Conservation (phyloP, 257 asterid species). For the Nicotiana benthamiana region DNA sequence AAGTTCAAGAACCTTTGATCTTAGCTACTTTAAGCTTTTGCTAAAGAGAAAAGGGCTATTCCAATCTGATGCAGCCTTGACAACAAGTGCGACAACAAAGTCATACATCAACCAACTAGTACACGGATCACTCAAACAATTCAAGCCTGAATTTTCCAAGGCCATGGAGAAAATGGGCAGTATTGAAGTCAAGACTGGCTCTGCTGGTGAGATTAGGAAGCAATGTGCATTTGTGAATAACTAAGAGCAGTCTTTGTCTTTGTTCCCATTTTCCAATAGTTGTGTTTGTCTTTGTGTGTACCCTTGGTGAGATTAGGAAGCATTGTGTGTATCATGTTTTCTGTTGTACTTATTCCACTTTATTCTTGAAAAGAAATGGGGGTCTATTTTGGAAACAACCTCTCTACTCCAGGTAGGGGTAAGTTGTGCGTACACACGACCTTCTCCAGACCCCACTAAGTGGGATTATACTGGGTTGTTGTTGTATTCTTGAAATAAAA, state of each 20-base stretch:
- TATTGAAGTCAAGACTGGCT: background rate
- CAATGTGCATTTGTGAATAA: background rate
- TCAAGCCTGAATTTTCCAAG: background rate
- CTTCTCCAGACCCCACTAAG: too few relatives aligned
- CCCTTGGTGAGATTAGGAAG: background rate
- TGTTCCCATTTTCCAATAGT: background rate
- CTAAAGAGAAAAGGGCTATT: constrained; percentile 27
- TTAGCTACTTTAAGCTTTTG: constrained; percentile 22
- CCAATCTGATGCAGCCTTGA: constrained; percentile 39
- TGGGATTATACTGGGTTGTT: too few relatives aligned
- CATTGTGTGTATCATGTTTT: background rate
- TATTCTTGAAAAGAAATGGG: too few relatives aligned
- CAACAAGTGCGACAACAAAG: background rate
- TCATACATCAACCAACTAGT: background rate
- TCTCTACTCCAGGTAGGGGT: too few relatives aligned
- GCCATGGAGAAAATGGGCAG: background rate
- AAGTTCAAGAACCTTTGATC: constrained; percentile 28
- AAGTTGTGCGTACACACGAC: too few relatives aligned
- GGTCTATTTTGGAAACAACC: too few relatives aligned
- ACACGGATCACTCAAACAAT: background rate
- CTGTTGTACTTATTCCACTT: background rate
- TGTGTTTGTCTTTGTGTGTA: background rate
- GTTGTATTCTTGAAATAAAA: background rate
- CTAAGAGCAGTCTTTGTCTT: background rate
- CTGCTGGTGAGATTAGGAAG: background rate